A percentile compares a stretch with the other conserved stretches of the same genome.
phyloP scores from a whole-genome alignment of 2,329 filamentous ascomycete species.

The Fusarium miscanthi region DNA sequence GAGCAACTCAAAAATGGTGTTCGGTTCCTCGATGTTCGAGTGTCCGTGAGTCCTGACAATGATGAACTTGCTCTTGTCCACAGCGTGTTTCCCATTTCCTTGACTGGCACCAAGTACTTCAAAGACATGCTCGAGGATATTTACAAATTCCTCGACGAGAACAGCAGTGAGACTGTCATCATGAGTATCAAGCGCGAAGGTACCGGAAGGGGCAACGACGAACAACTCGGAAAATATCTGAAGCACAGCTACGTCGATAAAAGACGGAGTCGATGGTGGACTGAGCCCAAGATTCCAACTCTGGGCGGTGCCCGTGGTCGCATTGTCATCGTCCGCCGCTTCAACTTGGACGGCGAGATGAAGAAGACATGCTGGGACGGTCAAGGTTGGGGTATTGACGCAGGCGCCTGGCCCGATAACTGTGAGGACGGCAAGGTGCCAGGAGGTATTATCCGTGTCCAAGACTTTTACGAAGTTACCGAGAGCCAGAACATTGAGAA shows the following conservation, averaged over 20 bases:
- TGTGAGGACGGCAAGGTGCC: conserved; percentile 77
- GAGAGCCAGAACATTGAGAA: conserved; percentile 79
- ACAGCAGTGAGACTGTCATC: conserved; percentile 85
- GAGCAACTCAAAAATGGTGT: conserved; percentile 90
- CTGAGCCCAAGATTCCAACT: conserved; percentile 77
- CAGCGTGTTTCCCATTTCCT: conserved; percentile 85
- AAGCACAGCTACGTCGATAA: conserved; percentile 75
- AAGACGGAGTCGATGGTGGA: conserved; percentile 77
- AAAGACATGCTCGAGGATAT: conserved; percentile 76
- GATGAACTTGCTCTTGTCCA: conserved; percentile 86
- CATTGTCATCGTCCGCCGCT: conserved; percentile 86
- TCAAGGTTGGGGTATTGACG: conserved; percentile 69
- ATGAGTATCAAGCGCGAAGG: conserved; percentile 94
- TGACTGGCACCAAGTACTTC: conserved; percentile 85
- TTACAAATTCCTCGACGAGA: conserved; percentile 78
- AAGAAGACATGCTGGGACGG: conserved; percentile 60
- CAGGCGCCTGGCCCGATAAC: conserved; percentile 85
- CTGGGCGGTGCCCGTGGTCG: conserved; percentile 84
- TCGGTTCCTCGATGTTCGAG: conserved; percentile 92
- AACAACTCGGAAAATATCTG: conserved; percentile 80
- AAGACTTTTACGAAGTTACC: conserved; percentile 93
- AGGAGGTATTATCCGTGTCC: conserved; percentile 81
- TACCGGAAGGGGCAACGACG: conserved; percentile 80
- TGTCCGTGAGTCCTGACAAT: conserved; percentile 65
- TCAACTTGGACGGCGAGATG: conserved; percentile 70